Percentiles rank a stretch among this genome's conserved stretches.
Conservation (phyloP, 139 green algal species). For the Trebouxia sp. region DNA sequence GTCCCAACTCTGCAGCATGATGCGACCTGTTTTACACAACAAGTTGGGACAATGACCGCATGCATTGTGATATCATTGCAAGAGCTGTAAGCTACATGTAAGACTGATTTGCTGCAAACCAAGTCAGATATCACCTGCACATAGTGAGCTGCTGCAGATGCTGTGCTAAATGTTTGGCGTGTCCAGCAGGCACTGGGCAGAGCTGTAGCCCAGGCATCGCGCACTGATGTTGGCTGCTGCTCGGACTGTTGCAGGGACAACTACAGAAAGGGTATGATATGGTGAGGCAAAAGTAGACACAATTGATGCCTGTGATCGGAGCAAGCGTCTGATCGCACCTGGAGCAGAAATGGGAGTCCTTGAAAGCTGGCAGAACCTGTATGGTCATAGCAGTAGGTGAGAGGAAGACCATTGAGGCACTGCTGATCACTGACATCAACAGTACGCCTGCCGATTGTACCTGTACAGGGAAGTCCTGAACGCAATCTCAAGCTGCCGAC, state of each 20-base stretch:
- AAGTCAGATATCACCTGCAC: background rate
- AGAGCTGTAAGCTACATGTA: background rate
- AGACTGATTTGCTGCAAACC: background rate
- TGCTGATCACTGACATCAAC: background rate
- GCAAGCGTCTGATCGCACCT: too few relatives aligned
- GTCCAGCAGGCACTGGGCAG: background rate
- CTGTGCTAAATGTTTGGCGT: background rate
- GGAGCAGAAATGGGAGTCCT: background rate
- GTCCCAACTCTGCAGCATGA: constrained; percentile 9
- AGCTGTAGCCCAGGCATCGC: background rate
- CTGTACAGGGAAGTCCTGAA: background rate
- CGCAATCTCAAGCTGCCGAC: background rate
- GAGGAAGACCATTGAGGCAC: too few relatives aligned
- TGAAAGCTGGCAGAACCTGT: constrained; percentile 11
- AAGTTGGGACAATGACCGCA: background rate
- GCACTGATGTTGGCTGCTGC: background rate
- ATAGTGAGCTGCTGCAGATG: background rate
- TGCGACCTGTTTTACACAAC: background rate
- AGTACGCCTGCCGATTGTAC: background rate
- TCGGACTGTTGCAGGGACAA: background rate
- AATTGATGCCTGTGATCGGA: too few relatives aligned
- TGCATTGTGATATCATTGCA: background rate
- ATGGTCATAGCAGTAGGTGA: too few relatives aligned
- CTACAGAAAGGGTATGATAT: too few relatives aligned
- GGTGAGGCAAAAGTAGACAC: too few relatives aligned